Evolutionary conservation across 1,284 basidiomycete genomes (phyloP), one percentile per base, ranked within the genome.

Genomic region (Schizophyllum amplum): DNA sequence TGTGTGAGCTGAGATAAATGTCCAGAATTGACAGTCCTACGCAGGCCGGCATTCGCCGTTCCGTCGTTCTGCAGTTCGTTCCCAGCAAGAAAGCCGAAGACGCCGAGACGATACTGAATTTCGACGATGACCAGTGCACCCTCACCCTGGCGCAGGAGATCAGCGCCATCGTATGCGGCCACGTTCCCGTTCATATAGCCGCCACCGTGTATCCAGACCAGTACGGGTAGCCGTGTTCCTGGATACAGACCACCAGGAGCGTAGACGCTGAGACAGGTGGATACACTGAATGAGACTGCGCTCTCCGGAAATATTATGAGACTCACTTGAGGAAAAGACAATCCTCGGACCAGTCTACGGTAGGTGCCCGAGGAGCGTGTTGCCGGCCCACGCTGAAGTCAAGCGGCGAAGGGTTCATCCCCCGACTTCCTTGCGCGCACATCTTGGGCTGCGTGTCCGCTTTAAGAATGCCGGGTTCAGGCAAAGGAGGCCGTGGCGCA

Each of bases 381-480:
- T 42, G 33, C 7, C 33, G 33, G 7, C 33, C 33, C n/a, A n/a
- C n/a, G n/a, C 17, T 42, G 33, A 42, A 17, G 13, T 17, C 33
- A 42, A 9, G 4, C 7, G 3, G 33, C 13, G 4, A 42, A 17
- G 33, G 33, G 7, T 42, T 42, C 13, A 13, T 42, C 33, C 33
- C 33, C 13, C 33, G 33, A 42, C 33, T 42, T 13, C 33, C 60
- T 50, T 67, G 63, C 11, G 65, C 63, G 53, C 74, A 75, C 20
- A 56, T 53, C n/a, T 64, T 57, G 0, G 72, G 71, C 24, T 69
- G 55, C 0, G 60, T 55, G 23, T 70, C 67, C 4, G 74, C 74
- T 51, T 60, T 56, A 52, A 71, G 70, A 3, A 75, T 62, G 0
- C 70, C 73, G 4, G 65, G 23, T 1, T 65, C 59, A 4, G 57